Conservation (phyloP, 257 asterid genomes). For the Nicotiana undulata region DNA sequence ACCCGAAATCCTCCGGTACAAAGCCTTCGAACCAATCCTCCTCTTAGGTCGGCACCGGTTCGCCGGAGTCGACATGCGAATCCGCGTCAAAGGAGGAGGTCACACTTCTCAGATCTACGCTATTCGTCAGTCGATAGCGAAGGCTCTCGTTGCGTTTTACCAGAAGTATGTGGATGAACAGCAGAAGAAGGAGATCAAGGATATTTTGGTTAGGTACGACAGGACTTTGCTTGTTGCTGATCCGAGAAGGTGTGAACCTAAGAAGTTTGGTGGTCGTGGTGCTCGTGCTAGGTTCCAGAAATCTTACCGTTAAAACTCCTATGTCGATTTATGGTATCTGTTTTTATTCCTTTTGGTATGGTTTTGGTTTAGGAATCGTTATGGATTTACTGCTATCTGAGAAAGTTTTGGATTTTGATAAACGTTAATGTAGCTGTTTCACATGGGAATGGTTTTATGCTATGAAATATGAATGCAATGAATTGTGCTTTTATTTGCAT, state of each 20-base stretch:
- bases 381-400: not conserved
- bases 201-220: not conserved
- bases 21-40: not conserved
- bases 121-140: not conserved
- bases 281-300: constrained; percentile 11
- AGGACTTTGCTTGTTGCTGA: constrained; percentile 10
- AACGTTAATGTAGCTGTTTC: not conserved
- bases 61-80: constrained; percentile 2
- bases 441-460: not conserved
- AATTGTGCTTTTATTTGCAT: not conserved
- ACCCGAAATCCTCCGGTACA: not conserved
- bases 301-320: not conserved
- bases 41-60: not conserved
- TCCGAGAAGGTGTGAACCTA: constrained; percentile 8
- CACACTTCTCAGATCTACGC: constrained; percentile 7
- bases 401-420: not conserved
- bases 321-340: not conserved
- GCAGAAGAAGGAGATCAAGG: not conserved
- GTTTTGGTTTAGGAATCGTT: not conserved
- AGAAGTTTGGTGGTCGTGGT: constrained; percentile 12
- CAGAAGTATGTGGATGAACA: constrained; percentile 2
- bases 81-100: constrained; percentile 3
- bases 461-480: not conserved
- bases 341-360: not conserved
- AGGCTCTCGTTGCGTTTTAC: not conserved